A percentile compares a stretch with the other conserved stretches of the same genome.
phyloP scores from a whole-genome alignment of 2,329 filamentous ascomycete genomes.

The Fusarium coicis region DNA sequence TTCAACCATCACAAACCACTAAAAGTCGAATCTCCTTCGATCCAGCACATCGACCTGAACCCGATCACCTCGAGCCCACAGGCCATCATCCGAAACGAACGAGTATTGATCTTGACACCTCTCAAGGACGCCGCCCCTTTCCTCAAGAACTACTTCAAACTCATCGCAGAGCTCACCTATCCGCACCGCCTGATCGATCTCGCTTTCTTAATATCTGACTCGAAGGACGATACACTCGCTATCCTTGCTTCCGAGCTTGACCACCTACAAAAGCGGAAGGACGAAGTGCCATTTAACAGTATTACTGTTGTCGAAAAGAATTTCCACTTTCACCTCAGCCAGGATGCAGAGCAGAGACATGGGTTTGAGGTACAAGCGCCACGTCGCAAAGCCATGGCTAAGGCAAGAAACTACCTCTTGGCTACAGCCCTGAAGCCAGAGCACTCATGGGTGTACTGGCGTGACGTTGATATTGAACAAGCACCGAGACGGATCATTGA shows the following conservation, averaged over 20 bases:
- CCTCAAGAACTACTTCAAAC: constrained; percentile 91
- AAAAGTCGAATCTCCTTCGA: constrained; percentile 82
- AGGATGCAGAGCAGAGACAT: constrained; percentile 85
- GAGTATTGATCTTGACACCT: constrained; percentile 90
- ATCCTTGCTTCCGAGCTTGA: constrained; percentile 86
- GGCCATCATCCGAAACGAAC: constrained; percentile 83
- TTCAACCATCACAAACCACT: constrained; percentile 96
- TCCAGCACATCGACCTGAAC: constrained; percentile 87
- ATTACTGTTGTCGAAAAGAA: constrained; percentile 90
- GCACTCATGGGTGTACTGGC: constrained; percentile 99
- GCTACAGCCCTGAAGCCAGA: constrained; percentile 86
- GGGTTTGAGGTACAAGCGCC: constrained; percentile 89
- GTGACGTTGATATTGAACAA: constrained; percentile 95
- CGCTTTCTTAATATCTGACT: constrained; percentile 93
- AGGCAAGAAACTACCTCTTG: constrained; percentile 91
- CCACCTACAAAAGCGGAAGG: constrained; percentile 83
- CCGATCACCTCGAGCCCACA: constrained; percentile 82
- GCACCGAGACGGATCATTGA: constrained; percentile 89
- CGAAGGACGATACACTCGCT: constrained; percentile 90
- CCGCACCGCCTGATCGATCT: constrained; percentile 96
- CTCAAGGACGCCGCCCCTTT: constrained; percentile 88
- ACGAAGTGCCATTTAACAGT: constrained; percentile 86
- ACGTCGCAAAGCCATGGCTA: constrained; percentile 88
- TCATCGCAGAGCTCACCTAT: constrained; percentile 89
- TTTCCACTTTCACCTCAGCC: constrained; percentile 80